Evolutionary conservation across 345 rosid species (phyloP), one percentile per base, ranked within the genome.

Genomic region (Hibiscus tridactylites): DNA sequence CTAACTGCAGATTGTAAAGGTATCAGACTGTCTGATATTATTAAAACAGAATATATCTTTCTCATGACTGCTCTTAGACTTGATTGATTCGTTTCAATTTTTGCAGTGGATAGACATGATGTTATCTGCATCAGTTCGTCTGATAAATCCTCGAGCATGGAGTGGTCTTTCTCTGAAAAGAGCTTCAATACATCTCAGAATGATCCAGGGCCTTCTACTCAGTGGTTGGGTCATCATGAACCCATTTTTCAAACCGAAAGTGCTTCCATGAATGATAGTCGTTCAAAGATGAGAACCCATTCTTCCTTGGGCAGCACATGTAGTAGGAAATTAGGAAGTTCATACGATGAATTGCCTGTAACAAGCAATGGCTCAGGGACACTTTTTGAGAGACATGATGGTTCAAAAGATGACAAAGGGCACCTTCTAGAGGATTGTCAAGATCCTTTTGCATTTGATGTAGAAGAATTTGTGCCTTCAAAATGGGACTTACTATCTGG

Each of bases 381-480:
- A 57, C 73, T 77, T 80, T 74, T 53, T 65, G 78, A 82, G 73
- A 80, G 67, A 70, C 49, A 76, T 52, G 83, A 71, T 65, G 64
- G 66, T 78, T 68, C 65, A 74, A 83, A 74, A 71, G 78, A 61
- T 70, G 61, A 53, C 17, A 72, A 66, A 49, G 79, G 59, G 78
- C 80, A 81, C 58, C 52, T 68, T 67, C 74, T 82, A 44, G 89
- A 83, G 73, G 86, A 85, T 59, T 72, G 81, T 61, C 81, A 88
- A 73, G 99, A 92, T 86, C 97, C 99, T 71, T 95, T 33, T 70
- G 89, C 97, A 67, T 95, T 92, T 81, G 89, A 86, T 85, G 89
- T 86, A 57, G 92, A 84, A 60, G 97, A 87, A 47, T 85, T 85
- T 70, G 83, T 75, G 75, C 93, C 90, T 64, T 87, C 93, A 16